Percentiles rank a stretch among this genome's conserved stretches.
phyloP scores from a whole-genome alignment of 2,329 filamentous ascomycete genomes.

The Alternaria solani region DNA sequence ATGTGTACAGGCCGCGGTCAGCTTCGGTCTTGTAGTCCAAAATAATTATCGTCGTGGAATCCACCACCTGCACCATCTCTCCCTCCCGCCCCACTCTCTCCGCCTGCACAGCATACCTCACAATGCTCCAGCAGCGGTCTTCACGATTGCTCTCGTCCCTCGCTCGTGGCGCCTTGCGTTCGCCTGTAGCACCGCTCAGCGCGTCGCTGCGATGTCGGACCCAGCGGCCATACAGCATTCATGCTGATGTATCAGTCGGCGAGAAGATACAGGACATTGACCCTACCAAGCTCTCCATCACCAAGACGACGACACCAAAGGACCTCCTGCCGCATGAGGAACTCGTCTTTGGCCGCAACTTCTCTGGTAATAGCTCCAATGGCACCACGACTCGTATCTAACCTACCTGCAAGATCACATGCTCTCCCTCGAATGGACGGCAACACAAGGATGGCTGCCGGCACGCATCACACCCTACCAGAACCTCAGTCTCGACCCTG shows the following conservation, averaged over 20 bases:
- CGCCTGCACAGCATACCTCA: constrained; percentile 21
- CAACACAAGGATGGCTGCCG: constrained; percentile 80
- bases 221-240: constrained; percentile 58
- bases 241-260: constrained; percentile 56
- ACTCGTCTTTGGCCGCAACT: constrained; percentile 87
- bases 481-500: constrained; percentile 94
- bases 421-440: constrained; percentile 93
- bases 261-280: constrained; percentile 74
- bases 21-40: constrained; percentile 34
- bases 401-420: constrained; percentile 79
- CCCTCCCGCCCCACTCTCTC: constrained; percentile 14
- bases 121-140: constrained; percentile 51
- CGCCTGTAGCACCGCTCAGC: constrained; percentile 46
- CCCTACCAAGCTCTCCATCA: constrained; percentile 76
- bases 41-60: constrained; percentile 28
- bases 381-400: constrained; percentile 18
- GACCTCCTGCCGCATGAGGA: constrained; percentile 76
- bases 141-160: constrained; percentile 45
- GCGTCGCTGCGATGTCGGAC: constrained; percentile 56
- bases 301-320: constrained; percentile 79
- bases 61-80: constrained; percentile 18
- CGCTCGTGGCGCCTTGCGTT: constrained; percentile 37
- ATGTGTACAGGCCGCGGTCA: constrained; percentile 30
- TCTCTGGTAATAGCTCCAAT: constrained; percentile 72
- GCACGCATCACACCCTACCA: constrained; percentile 92